Conservation (phyloP, 2,329 filamentous ascomycete species). For the Fusarium sp. region DNA sequence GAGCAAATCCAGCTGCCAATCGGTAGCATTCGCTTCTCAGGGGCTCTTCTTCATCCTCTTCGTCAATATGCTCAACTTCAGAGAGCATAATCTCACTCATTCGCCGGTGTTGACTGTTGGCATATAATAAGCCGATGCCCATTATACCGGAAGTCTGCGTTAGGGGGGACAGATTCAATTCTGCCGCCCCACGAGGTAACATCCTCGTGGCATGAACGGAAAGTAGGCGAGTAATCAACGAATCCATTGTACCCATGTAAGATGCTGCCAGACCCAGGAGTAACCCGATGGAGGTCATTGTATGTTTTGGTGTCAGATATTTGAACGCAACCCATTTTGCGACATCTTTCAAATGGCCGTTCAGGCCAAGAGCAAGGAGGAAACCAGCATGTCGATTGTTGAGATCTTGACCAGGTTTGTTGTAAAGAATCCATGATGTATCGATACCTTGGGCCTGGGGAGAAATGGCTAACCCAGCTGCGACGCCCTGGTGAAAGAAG, state of each 20-base stretch:
- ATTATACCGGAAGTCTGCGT: constrained; percentile 97
- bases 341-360: constrained; percentile 91
- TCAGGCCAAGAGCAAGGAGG: constrained; percentile 86
- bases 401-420: constrained; percentile 85
- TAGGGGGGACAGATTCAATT: constrained; percentile 89
- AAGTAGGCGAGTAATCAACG: constrained; percentile 87
- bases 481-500: constrained; percentile 96
- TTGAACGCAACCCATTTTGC: constrained; percentile 99
- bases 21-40: constrained; percentile 96
- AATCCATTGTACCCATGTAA: constrained; percentile 97
- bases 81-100: constrained; percentile 99
- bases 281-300: constrained; percentile 98
- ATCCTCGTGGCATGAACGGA: constrained; percentile 97
- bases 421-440: constrained; percentile 98
- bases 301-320: constrained; percentile 98
- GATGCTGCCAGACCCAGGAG: constrained; percentile 91
- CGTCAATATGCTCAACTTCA: constrained; percentile 87
- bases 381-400: constrained; percentile 98
- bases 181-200: constrained; percentile 89
- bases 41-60: constrained; percentile 82
- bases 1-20: constrained; percentile 88
- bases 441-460: constrained; percentile 91
- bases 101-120: constrained; percentile 91
- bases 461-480: constrained; percentile 91
- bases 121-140: constrained; percentile 95